These are phyloP conservation scores for Galerina sulciceps DNA, from an alignment of 768 basidiomycete genomes.

Conservation along the genomic window DNA sequence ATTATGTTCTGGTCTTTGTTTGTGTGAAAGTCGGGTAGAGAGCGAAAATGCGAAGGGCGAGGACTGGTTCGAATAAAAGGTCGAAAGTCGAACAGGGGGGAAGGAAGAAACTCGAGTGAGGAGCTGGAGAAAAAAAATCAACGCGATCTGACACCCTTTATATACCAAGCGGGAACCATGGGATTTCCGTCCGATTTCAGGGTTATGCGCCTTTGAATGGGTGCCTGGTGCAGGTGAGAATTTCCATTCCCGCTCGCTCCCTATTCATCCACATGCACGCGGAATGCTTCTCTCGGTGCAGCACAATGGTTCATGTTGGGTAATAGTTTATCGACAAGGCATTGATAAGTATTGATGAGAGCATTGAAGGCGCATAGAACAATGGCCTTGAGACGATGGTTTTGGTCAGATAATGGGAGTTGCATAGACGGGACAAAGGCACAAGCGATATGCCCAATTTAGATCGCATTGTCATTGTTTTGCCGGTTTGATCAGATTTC, in stretches of 20 bases:
- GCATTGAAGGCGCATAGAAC: constrained; percentile 14
- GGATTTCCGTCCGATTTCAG: constrained; percentile 8
- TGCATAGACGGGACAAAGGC: constrained; percentile 35
- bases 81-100: constrained; percentile 22
- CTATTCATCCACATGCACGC: constrained; percentile 2
- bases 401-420: constrained; percentile 30
- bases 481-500: background rate
- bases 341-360: background rate
- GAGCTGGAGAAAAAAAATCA: constrained; percentile 20
- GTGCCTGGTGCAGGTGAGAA: constrained; percentile 16
- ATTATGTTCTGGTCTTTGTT: constrained; percentile 39
- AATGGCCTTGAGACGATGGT: constrained; percentile 10
- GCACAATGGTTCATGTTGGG: constrained; percentile 7
- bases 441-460: constrained; percentile 26
- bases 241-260: background rate
- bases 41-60: constrained; percentile 13
- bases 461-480: constrained; percentile 20
- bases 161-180: constrained; percentile 12
- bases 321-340: background rate
- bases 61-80: background rate
- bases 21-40: constrained; percentile 27
- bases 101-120: constrained; percentile 27
- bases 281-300: constrained; percentile 3
- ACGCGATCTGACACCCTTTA: constrained; percentile 12
- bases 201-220: constrained; percentile 1